Conservation (phyloP, 129 eudicot species). For the Lonicera japonica region DNA sequence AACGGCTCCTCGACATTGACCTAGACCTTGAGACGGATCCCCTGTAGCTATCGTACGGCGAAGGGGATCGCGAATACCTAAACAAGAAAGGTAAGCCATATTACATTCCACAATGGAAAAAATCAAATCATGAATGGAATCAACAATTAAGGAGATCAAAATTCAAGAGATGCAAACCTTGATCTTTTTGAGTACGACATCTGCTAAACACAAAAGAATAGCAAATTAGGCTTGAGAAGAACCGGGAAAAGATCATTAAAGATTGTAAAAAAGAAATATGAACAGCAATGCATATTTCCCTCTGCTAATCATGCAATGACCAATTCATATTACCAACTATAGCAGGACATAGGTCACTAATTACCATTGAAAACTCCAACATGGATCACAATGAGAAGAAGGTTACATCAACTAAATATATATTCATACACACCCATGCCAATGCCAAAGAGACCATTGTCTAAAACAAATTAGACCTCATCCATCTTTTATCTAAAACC, state of each 20-base stretch:
- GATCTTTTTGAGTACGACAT: constrained; percentile 78
- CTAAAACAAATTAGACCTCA: too few species aligned
- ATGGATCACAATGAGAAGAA: too few species aligned
- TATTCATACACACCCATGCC: too few species aligned
- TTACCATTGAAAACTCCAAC: too few species aligned
- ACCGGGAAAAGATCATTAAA: background rate
- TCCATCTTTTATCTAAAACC: too few species aligned
- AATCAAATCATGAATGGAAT: background rate
- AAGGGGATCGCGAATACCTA: constrained; percentile 58
- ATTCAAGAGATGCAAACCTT: constrained; percentile 22
- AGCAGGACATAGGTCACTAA: too few species aligned
- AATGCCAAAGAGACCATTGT: too few species aligned
- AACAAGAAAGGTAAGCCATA: background rate
- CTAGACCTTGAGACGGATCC: constrained; percentile 59
- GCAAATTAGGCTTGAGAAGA: constrained; percentile 10
- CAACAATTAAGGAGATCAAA: background rate
- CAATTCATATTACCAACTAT: too few species aligned
- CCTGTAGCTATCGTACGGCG: constrained; percentile 43
- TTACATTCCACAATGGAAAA: too few species aligned
- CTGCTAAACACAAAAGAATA: constrained; percentile 25
- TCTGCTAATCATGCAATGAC: too few species aligned
- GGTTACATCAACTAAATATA: too few species aligned
- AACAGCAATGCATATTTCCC: background rate
- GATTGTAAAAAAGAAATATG: background rate
- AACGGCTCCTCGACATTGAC: constrained; percentile 60